These are phyloP conservation scores for Camelina hispida DNA, from an alignment of 345 rosid genomes.

Conservation along the genomic window DNA sequence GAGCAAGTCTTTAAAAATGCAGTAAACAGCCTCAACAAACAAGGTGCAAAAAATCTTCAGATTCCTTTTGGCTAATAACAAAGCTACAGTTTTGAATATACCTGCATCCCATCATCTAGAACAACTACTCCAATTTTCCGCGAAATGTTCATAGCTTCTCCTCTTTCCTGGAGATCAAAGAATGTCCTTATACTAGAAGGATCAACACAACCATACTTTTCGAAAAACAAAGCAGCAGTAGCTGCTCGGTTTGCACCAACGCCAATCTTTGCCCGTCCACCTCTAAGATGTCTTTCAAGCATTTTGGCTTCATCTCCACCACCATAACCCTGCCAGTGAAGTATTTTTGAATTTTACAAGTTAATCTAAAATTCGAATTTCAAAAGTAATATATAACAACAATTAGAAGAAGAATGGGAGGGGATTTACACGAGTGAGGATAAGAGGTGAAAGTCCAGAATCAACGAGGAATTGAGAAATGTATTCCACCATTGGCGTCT, in stretches of 20 bases:
- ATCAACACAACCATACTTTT: conserved; percentile 59
- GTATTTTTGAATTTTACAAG: not conserved
- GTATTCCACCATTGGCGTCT: conserved; percentile 93
- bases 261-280: conserved; percentile 56
- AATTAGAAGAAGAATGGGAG: not conserved
- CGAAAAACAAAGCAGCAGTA: conserved; percentile 56
- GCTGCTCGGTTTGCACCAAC: conserved; percentile 77
- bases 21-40: not conserved
- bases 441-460: conserved; percentile 70
- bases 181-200: conserved; percentile 30
- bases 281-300: conserved; percentile 70
- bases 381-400: no score
- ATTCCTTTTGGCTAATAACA: not conserved
- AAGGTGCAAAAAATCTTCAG: not conserved
- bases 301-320: conserved; percentile 93
- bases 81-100: conserved; percentile 18
- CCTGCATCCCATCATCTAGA: conserved; percentile 98
- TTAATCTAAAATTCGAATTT: no score
- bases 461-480: conserved; percentile 55
- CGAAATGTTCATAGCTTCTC: conserved; percentile 27
- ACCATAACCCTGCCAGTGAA: conserved; percentile 67
- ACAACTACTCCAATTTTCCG: conserved; percentile 55
- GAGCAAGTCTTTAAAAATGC: conserved; percentile 23
- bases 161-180: conserved; percentile 32
- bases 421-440: conserved; percentile 70